Conservation (phyloP, 2,329 filamentous ascomycete species). For the Diaporthe ilicicola region DNA sequence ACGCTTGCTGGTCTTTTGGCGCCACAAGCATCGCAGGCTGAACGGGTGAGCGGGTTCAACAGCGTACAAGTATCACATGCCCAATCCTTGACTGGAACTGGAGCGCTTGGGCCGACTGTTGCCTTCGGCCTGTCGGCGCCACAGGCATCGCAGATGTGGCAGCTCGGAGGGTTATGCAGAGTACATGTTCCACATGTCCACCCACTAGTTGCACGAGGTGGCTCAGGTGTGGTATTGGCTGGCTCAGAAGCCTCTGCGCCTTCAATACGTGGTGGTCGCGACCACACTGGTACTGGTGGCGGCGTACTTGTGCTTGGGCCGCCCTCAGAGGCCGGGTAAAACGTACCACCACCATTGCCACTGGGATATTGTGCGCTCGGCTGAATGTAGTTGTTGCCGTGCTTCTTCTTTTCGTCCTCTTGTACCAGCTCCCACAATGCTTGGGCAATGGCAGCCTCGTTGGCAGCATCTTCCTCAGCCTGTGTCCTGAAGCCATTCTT, state of each 20-base stretch:
- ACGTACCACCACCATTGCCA: slow-evolving; percentile 49
- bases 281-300: slow-evolving; percentile 30
- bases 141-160: slow-evolving; percentile 66
- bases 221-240: neutral
- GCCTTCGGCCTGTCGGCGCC: slow-evolving; percentile 51
- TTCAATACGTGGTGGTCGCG: slow-evolving; percentile 17
- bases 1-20: slow-evolving; percentile 48
- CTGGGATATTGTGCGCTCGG: slow-evolving; percentile 61
- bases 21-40: slow-evolving; percentile 66
- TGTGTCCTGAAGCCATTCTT: slow-evolving; percentile 81
- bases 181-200: slow-evolving; percentile 68
- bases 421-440: slow-evolving; percentile 88
- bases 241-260: neutral
- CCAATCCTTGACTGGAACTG: slow-evolving; percentile 50
- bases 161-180: slow-evolving; percentile 60
- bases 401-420: slow-evolving; percentile 71
- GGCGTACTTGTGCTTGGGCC: slow-evolving; percentile 37
- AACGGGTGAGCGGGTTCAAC: slow-evolving; percentile 57
- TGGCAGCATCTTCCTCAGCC: slow-evolving; percentile 88
- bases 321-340: slow-evolving; percentile 38
- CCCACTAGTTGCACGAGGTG: slow-evolving; percentile 35
- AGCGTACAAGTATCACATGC: slow-evolving; percentile 65
- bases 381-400: slow-evolving; percentile 62
- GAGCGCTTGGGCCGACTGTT: neutral
- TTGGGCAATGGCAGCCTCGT: slow-evolving; percentile 85